phyloP scores from a whole-genome alignment of 2,329 filamentous ascomycete species.

The Pseudogymnoascus destructans region DNA sequence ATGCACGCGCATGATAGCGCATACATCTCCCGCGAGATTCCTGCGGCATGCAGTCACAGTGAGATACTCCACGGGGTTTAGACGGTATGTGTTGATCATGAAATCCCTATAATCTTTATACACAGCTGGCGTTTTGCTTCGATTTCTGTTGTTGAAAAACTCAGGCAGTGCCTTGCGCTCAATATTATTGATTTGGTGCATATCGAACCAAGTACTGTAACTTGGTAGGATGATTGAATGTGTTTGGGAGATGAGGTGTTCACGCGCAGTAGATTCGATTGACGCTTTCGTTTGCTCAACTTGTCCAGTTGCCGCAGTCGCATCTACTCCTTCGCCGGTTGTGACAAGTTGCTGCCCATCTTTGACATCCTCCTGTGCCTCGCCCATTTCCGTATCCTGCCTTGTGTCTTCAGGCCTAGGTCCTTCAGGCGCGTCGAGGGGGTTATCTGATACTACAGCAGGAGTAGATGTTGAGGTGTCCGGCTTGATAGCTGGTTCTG shows the following conservation, averaged over 20 bases:
- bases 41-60: constrained; percentile 92
- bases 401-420: constrained; percentile 47
- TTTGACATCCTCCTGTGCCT: constrained; percentile 41
- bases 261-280: constrained; percentile 74
- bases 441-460: constrained; percentile 44
- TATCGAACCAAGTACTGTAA: constrained; percentile 98
- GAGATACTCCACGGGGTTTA: constrained; percentile 91
- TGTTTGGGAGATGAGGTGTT: constrained; percentile 84
- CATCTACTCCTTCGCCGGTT: constrained; percentile 32
- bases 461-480: constrained; percentile 47
- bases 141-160: constrained; percentile 96
- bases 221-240: constrained; percentile 94
- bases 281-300: constrained; percentile 62
- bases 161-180: constrained; percentile 92
- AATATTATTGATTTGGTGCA: constrained; percentile 80
- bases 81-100: constrained; percentile 97
- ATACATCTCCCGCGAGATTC: constrained; percentile 93
- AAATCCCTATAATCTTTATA: constrained; percentile 99
- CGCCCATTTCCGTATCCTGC: constrained; percentile 74
- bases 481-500: constrained; percentile 43
- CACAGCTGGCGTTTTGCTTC: constrained; percentile 91
- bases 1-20: constrained; percentile 97
- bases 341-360: constrained; percentile 32
- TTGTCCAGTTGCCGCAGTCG: constrained; percentile 39
- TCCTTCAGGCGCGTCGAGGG: constrained; percentile 55